phyloP scores from a whole-genome alignment of 202 grass and related monocot genomes.

The Eragrostis tef region DNA sequence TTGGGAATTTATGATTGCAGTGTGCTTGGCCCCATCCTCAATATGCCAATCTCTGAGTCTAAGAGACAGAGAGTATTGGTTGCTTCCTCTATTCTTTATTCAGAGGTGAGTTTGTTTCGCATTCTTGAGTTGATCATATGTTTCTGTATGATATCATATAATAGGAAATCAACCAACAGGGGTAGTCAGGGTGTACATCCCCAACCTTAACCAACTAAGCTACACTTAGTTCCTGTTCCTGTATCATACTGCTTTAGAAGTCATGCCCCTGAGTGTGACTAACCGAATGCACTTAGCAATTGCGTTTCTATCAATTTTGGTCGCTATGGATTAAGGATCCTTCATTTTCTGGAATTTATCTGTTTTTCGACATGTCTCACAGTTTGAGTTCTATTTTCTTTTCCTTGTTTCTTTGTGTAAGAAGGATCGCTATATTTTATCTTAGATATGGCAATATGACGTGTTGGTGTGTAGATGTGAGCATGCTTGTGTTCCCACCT shows the following conservation, averaged over 20 bases:
- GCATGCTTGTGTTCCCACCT: background rate
- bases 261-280: conserved; percentile 1
- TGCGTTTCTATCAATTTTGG: conserved; percentile 6
- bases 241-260: conserved; percentile 17
- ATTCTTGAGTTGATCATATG: conserved; percentile 11
- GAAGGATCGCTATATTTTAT: background rate
- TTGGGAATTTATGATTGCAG: conserved; percentile 56
- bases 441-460: background rate
- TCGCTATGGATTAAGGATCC: background rate
- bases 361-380: background rate
- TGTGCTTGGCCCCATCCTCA: conserved; percentile 93
- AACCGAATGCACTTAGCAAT: background rate
- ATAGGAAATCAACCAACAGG: background rate
- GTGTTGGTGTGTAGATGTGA: background rate
- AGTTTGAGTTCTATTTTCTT: background rate
- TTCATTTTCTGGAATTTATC: conserved; percentile 23
- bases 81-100: conserved; percentile 93
- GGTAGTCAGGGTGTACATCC: background rate
- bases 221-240: background rate
- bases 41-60: conserved; percentile 92
- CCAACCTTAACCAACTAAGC: background rate
- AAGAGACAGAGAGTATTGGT: conserved; percentile 97
- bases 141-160: background rate
- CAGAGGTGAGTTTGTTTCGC: conserved; percentile 71
- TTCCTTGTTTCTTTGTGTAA: background rate